A percentile compares a stretch with the other conserved stretches of the same genome.
Conservation (phyloP, 257 asterid species). For the Solanum okadae region DNA sequence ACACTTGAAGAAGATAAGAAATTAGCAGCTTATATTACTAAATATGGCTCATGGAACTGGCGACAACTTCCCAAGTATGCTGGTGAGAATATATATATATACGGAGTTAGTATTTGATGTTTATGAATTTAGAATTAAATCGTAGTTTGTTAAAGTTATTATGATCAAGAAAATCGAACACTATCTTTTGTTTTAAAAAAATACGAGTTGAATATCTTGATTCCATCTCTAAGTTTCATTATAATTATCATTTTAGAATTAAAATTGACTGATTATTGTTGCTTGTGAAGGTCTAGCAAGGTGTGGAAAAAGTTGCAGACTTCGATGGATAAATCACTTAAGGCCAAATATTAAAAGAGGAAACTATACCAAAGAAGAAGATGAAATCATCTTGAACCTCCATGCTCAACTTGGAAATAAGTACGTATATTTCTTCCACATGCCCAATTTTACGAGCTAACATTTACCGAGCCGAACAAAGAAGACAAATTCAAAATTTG, state of each 20-base stretch:
- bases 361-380: neutral
- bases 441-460: neutral
- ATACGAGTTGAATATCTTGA: neutral
- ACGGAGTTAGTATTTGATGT: neutral
- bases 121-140: neutral
- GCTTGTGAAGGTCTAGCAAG: conserved; percentile 3
- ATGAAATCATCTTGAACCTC: neutral
- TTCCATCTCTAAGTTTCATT: neutral
- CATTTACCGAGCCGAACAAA: neutral
- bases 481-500: neutral
- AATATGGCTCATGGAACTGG: conserved; percentile 13
- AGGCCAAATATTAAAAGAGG: conserved; percentile 8
- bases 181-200: neutral
- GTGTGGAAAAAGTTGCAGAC: conserved; percentile 12
- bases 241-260: neutral
- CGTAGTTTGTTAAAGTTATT: neutral
- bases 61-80: conserved; percentile 5
- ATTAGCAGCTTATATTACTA: conserved; percentile 3
- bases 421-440: neutral
- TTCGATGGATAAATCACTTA: conserved; percentile 8
- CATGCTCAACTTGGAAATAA: conserved; percentile 8
- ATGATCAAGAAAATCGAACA: neutral
- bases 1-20: conserved; percentile 8
- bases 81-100: neutral
- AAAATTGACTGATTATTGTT: neutral